A percentile compares a stretch with the other conserved stretches of the same genome.
phyloP scores from a whole-genome alignment of 768 basidiomycete species.

The Leucosporidium yakuticum region DNA sequence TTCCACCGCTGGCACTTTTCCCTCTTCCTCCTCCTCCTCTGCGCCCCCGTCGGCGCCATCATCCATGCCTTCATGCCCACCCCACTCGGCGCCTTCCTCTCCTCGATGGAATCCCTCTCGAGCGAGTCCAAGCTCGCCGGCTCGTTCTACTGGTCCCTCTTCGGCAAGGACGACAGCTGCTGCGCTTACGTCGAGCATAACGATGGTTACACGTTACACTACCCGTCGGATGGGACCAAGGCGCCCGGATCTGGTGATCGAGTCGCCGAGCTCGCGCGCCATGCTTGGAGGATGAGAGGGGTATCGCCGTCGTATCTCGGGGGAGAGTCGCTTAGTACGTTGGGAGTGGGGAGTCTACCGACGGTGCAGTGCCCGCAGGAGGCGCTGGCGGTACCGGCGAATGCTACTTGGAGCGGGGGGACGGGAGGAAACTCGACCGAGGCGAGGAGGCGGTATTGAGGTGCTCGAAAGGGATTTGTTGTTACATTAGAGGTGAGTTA shows the following conservation, averaged over 20 bases:
- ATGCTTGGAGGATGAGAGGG: slow-evolving; percentile 26
- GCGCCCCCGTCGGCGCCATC: slow-evolving; percentile 20
- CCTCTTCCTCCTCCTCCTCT: slow-evolving; percentile 20
- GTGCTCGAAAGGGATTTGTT: neutral
- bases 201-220: slow-evolving; percentile 39
- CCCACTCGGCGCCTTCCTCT: slow-evolving; percentile 21
- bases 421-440: neutral
- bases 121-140: slow-evolving; percentile 7
- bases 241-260: neutral
- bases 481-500: no score
- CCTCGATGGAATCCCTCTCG: slow-evolving; percentile 5
- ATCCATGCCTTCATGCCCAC: slow-evolving; percentile 26
- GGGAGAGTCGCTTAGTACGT: neutral
- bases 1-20: slow-evolving; percentile 24
- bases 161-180: slow-evolving; percentile 28
- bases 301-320: slow-evolving; percentile 18
- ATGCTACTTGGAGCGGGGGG: neutral
- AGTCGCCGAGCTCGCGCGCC: slow-evolving; percentile 10
- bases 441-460: neutral
- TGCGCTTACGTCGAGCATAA: slow-evolving; percentile 39
- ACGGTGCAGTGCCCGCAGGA: slow-evolving; percentile 25
- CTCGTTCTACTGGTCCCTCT: slow-evolving; percentile 38
- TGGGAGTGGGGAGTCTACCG: slow-evolving; percentile 11
- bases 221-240: slow-evolving; percentile 8
- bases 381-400: slow-evolving; percentile 8